Evolutionary conservation across 2,329 filamentous ascomycete species (phyloP).

Genomic region (Penicillium sp.): DNA sequence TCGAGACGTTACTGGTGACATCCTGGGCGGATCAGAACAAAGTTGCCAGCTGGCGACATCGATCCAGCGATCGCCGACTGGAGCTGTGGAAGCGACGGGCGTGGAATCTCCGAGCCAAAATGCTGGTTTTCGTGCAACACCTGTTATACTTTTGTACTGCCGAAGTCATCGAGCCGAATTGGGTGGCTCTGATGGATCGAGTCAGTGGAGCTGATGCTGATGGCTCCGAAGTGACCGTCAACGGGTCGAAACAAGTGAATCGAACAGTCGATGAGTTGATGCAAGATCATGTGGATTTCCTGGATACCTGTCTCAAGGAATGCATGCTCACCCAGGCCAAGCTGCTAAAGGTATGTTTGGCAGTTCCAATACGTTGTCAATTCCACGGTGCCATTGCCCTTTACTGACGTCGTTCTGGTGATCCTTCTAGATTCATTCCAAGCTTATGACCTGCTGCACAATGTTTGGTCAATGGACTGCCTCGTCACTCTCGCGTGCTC

Average conservation of each 20-base stretch:
- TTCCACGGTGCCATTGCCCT: neutral
- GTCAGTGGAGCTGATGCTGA: conserved; percentile 55
- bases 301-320: conserved; percentile 96
- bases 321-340: conserved; percentile 99
- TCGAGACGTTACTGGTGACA: conserved; percentile 78
- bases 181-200: conserved; percentile 86
- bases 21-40: conserved; percentile 90
- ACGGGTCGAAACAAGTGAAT: conserved; percentile 47
- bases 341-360: conserved; percentile 65
- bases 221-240: conserved; percentile 32
- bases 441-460: conserved; percentile 91
- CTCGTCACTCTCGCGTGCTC: conserved; percentile 74
- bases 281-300: conserved; percentile 97
- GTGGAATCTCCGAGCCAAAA: conserved; percentile 84
- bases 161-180: conserved; percentile 97
- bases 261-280: conserved; percentile 94
- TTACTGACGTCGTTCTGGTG: conserved; percentile 3
- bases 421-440: conserved; percentile 75
- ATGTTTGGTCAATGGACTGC: conserved; percentile 84
- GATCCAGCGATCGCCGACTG: conserved; percentile 63
- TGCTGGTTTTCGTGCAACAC: conserved; percentile 97
- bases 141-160: conserved; percentile 93
- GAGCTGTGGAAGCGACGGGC: conserved; percentile 91
- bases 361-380: neutral
- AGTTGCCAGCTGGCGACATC: conserved; percentile 73